Conservation (phyloP, 768 basidiomycete genomes). For the Trametes meyenii region DNA sequence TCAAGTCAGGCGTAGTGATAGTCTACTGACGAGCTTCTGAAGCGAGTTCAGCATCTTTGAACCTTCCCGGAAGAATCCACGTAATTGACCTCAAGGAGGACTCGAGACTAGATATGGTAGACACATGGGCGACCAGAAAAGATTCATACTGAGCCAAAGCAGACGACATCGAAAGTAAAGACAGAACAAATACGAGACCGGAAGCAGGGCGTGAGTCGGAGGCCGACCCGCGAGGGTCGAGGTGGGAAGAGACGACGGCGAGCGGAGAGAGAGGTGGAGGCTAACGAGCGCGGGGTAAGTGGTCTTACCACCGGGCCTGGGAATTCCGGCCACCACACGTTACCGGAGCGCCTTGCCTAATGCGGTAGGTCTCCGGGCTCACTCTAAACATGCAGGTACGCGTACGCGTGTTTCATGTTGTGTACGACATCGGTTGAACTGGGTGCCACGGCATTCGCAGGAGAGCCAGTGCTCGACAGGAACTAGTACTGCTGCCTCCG, state of each 20-base stretch:
- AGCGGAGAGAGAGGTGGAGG: conserved; percentile 1
- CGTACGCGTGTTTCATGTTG: neutral
- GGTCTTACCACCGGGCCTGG: conserved; percentile 3
- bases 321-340: conserved; percentile 14
- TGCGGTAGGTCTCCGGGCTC: neutral
- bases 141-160: conserved; percentile 75
- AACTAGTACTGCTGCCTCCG: neutral
- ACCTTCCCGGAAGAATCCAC: conserved; percentile 95
- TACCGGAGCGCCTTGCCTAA: conserved; percentile 9
- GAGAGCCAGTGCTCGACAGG: neutral
- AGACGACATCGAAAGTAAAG: conserved; percentile 53
- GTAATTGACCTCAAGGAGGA: conserved; percentile 86
- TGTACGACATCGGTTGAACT: neutral
- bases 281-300: conserved; percentile 6
- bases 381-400: neutral
- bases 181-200: conserved; percentile 11
- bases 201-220: conserved; percentile 9
- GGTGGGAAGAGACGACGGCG: conserved; percentile 8
- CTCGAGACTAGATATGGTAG: conserved; percentile 86
- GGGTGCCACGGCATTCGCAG: neutral
- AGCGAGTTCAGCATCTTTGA: conserved; percentile 96
- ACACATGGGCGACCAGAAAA: conserved; percentile 83
- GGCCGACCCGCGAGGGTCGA: conserved; percentile 22
- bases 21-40: conserved; percentile 85
- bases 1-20: conserved; percentile 13